Percentiles rank a stretch among this genome's conserved stretches.
Conservation (phyloP, 345 rosid species). For the Aegle marmelos region DNA sequence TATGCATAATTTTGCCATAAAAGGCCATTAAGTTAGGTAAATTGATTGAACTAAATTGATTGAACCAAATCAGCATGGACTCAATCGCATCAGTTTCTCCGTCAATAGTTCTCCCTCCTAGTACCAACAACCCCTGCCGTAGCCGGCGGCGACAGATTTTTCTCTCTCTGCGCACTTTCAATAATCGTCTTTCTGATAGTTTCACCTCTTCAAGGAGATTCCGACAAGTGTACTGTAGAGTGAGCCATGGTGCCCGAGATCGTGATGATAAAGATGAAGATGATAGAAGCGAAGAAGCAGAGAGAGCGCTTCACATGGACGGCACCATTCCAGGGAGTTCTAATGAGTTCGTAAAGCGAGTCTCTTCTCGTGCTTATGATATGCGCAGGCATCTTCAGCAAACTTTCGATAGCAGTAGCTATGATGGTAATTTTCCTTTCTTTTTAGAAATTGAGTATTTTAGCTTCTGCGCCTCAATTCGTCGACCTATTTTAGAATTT, state of each 20-base stretch:
- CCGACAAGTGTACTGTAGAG: conserved; percentile 37
- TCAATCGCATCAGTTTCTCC: conserved; percentile 69
- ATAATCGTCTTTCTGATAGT: conserved; percentile 20
- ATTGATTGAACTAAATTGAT: not conserved
- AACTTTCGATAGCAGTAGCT: conserved; percentile 80
- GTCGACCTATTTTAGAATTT: not conserved
- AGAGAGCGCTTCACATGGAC: conserved; percentile 86
- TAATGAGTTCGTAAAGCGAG: conserved; percentile 74
- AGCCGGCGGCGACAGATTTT: conserved; percentile 27
- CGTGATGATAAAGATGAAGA: conserved; percentile 35
- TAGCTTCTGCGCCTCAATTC: not conserved
- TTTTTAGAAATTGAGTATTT: not conserved
- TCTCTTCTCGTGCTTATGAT: conserved; percentile 94
- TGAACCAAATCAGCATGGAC: conserved; percentile 44
- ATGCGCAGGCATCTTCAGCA: conserved; percentile 90
- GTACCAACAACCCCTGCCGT: conserved; percentile 34
- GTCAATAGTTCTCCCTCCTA: conserved; percentile 69
- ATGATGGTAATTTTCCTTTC: conserved; percentile 53
- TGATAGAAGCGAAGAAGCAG: conserved; percentile 56
- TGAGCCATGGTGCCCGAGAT: conserved; percentile 26
- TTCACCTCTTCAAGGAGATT: conserved; percentile 30
- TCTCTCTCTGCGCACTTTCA: conserved; percentile 26
- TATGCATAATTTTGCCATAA: not conserved
- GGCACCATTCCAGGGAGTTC: conserved; percentile 88
- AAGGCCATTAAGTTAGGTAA: not conserved